Conservation (phyloP, 169 alveolate species). For the Plasmodium reichenowi region DNA sequence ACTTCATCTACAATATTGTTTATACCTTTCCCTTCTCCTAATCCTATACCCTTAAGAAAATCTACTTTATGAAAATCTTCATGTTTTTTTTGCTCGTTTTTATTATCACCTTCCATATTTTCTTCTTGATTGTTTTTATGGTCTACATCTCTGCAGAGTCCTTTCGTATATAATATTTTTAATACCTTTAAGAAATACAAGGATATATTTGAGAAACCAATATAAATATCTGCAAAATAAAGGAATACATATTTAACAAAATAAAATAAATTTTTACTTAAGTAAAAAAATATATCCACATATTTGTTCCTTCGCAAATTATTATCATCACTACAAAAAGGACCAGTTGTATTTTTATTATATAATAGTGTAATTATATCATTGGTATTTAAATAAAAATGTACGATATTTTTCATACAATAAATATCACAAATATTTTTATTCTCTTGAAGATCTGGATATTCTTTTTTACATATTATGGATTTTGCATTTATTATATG, state of each 20-base stretch:
- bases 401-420: conserved; percentile 26
- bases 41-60: conserved; percentile 81
- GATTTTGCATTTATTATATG: conserved; percentile 26
- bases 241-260: conserved; percentile 37
- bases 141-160: conserved; percentile 76
- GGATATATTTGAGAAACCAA: conserved; percentile 63
- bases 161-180: conserved; percentile 72
- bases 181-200: conserved; percentile 72
- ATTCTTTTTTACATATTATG: conserved; percentile 50
- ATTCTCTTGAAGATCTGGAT: conserved; percentile 57
- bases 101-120: conserved; percentile 20
- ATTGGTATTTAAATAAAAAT: conserved; percentile 9
- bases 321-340: not conserved
- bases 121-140: conserved; percentile 81
- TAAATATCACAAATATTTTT: conserved; percentile 48
- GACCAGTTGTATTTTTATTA: too few relatives aligned
- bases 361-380: not conserved
- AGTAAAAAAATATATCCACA: conserved; percentile 19
- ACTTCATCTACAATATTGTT: conserved; percentile 84
- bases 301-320: conserved; percentile 7
- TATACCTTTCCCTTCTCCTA: conserved; percentile 84
- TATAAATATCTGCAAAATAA: conserved; percentile 39
- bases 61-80: conserved; percentile 83
- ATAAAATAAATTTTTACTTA: conserved; percentile 62
- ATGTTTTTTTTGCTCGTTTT: conserved; percentile 79